Percentiles rank a stretch among this genome's conserved stretches.
Conservation (phyloP, 352 stramenopile genomes). For the Phytophthora quininea region DNA sequence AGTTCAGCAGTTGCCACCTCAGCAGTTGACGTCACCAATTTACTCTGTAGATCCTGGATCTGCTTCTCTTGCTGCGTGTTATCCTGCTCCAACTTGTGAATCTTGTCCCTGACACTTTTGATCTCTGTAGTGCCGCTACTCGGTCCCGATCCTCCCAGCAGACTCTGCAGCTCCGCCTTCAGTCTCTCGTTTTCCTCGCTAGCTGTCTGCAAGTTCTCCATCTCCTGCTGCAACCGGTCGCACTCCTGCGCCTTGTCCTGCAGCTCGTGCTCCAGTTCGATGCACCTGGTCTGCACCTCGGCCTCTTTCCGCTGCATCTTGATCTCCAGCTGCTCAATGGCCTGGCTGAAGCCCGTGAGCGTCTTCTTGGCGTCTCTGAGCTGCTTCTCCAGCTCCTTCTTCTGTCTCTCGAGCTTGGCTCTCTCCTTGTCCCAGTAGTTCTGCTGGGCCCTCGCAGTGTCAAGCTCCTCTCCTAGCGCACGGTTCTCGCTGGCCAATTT, state of each 20-base stretch:
- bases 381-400: slow-evolving; percentile 61
- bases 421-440: slow-evolving; percentile 50
- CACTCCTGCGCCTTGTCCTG: slow-evolving; percentile 48
- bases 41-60: slow-evolving; percentile 43
- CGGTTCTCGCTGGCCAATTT: slow-evolving; percentile 64
- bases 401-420: slow-evolving; percentile 45
- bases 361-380: slow-evolving; percentile 61
- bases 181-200: slow-evolving; percentile 51
- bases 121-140: slow-evolving; percentile 25
- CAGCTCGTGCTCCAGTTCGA: slow-evolving; percentile 63
- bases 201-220: slow-evolving; percentile 48
- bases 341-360: slow-evolving; percentile 65
- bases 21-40: slow-evolving; percentile 29
- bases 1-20: slow-evolving; percentile 36
- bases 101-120: slow-evolving; percentile 35
- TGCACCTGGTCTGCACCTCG: slow-evolving; percentile 57
- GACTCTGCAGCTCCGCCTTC: slow-evolving; percentile 37
- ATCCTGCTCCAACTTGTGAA: slow-evolving; percentile 37
- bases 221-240: slow-evolving; percentile 32
- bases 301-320: slow-evolving; percentile 80
- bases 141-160: slow-evolving; percentile 31
- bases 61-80: slow-evolving; percentile 34
- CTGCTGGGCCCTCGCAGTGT: slow-evolving; percentile 47
- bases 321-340: slow-evolving; percentile 77
- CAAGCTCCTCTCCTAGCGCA: slow-evolving; percentile 62